phyloP scores from a whole-genome alignment of 345 rosid species.

The Dovyalis caffra region DNA sequence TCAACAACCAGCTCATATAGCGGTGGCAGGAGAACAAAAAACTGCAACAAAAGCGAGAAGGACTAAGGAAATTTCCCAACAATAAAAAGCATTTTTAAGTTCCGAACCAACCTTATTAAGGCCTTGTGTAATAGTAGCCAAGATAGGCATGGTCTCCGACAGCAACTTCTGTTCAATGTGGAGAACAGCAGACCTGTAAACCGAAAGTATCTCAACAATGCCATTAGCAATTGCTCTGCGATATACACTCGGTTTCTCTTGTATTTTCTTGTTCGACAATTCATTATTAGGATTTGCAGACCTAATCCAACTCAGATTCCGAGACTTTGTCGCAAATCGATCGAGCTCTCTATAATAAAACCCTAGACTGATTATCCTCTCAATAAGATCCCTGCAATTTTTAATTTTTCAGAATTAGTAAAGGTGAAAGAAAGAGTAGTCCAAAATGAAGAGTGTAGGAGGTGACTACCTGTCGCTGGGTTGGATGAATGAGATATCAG shows the following conservation, averaged over 20 bases:
- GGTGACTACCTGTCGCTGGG: slow-evolving; percentile 66
- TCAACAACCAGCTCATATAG: slow-evolving; percentile 80
- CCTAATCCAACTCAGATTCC: slow-evolving; percentile 86
- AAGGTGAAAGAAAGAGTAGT: background rate
- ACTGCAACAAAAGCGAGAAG: slow-evolving; percentile 53
- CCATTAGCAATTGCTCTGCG: slow-evolving; percentile 95
- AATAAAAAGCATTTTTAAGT: background rate
- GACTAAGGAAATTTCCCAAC: background rate
- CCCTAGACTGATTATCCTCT: slow-evolving; percentile 76
- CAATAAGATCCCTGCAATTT: slow-evolving; percentile 70
- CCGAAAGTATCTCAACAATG: slow-evolving; percentile 77
- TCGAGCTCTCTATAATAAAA: slow-evolving; percentile 93
- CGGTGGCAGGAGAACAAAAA: slow-evolving; percentile 85
- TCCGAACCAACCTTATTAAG: slow-evolving; percentile 67
- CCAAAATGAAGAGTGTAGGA: background rate
- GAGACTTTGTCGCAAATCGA: slow-evolving; percentile 65
- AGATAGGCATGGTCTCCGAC: slow-evolving; percentile 72
- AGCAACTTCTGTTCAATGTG: slow-evolving; percentile 81
- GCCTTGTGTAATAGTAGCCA: slow-evolving; percentile 84
- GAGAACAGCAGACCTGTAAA: slow-evolving; percentile 87
- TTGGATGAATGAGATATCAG: slow-evolving; percentile 84
- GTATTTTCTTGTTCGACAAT: slow-evolving; percentile 29
- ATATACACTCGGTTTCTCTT: slow-evolving; percentile 56
- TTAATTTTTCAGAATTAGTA: background rate
- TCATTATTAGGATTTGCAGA: slow-evolving; percentile 45